These are phyloP conservation scores for Zygoascus tannicola DNA, from an alignment of 805 yeast genomes.

Conservation along the genomic window DNA sequence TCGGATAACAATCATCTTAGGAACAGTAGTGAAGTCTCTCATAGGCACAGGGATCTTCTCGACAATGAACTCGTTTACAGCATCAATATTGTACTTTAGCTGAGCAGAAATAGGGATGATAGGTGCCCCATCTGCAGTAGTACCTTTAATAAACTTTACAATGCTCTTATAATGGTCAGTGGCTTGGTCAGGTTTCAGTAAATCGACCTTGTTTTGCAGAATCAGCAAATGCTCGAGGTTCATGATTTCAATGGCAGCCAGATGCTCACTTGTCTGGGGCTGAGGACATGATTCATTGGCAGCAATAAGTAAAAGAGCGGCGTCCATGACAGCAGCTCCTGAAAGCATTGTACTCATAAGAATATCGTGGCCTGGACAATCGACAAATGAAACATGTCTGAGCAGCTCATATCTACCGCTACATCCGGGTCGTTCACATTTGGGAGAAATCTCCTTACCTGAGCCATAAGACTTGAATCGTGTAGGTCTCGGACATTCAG, in stretches of 20 bases:
- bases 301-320: conserved; percentile 90
- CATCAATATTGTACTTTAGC: conserved; percentile 95
- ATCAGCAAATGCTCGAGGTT: conserved; percentile 93
- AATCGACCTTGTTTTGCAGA: conserved; percentile 94
- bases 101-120: conserved; percentile 98
- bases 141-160: conserved; percentile 87
- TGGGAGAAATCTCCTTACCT: conserved; percentile 90
- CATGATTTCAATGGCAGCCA: conserved; percentile 99
- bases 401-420: conserved; percentile 79
- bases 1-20: conserved; percentile 93
- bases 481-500: conserved; percentile 83
- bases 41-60: conserved; percentile 93
- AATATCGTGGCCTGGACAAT: conserved; percentile 99
- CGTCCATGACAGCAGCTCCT: conserved; percentile 99
- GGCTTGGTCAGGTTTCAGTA: conserved; percentile 96
- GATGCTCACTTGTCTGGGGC: conserved; percentile 98
- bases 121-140: conserved; percentile 98
- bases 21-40: conserved; percentile 89
- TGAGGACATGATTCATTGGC: conserved; percentile 99
- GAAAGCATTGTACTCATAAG: conserved; percentile 99
- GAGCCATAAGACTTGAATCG: conserved; percentile 92
- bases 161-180: conserved; percentile 92
- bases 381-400: conserved; percentile 97
- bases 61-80: conserved; percentile 93
- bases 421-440: conserved; percentile 82